These are phyloP conservation scores for Hypoxylon fuscum DNA, from an alignment of 495 filamentous ascomycete genomes.

Conservation along the genomic window DNA sequence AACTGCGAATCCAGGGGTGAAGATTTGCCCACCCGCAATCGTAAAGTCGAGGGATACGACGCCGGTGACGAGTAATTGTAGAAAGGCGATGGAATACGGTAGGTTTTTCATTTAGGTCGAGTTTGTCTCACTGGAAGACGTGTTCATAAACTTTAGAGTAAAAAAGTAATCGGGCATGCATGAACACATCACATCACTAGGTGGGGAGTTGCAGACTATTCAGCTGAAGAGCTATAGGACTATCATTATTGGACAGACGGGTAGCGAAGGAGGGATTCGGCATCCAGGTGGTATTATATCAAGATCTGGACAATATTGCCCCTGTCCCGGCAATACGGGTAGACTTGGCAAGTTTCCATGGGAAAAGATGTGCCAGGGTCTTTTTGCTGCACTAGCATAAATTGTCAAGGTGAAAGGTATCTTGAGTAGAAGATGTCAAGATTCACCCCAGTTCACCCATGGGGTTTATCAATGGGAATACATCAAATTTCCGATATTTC, in stretches of 20 bases:
- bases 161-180: slow-evolving; percentile 14
- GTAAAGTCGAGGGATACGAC: slow-evolving; percentile 54
- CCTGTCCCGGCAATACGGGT: slow-evolving; percentile 10
- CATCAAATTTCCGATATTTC: background rate
- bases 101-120: slow-evolving; percentile 37
- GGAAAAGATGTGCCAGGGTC: background rate
- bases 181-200: slow-evolving; percentile 3
- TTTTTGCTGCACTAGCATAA: slow-evolving; percentile 3
- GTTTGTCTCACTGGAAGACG: slow-evolving; percentile 6
- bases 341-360: slow-evolving; percentile 2
- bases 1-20: slow-evolving; percentile 70
- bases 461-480: background rate
- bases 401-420: background rate
- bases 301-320: slow-evolving; percentile 14
- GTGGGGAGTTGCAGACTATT: slow-evolving; percentile 23
- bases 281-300: slow-evolving; percentile 5
- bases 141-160: slow-evolving; percentile 1
- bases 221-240: slow-evolving; percentile 7
- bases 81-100: slow-evolving; percentile 16
- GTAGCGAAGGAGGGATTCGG: slow-evolving; percentile 36
- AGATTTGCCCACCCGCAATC: slow-evolving; percentile 67
- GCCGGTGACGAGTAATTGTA: slow-evolving; percentile 32
- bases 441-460: background rate
- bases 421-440: background rate
- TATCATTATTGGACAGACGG: slow-evolving; percentile 18